Evolutionary conservation across 1,284 basidiomycete genomes (phyloP).

Genomic region (Pascua guehoae): DNA sequence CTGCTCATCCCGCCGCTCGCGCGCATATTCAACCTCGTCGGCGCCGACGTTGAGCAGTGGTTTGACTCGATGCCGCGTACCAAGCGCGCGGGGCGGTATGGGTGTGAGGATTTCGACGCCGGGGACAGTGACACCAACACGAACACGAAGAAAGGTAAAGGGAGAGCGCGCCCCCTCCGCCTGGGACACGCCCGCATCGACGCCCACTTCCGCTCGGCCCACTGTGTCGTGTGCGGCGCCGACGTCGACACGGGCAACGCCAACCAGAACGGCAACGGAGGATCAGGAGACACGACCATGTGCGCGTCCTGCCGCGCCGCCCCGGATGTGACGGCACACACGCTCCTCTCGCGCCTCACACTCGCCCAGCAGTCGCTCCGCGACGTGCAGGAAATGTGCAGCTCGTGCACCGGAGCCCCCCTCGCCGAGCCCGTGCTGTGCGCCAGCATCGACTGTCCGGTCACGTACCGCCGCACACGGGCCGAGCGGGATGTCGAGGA

Average conservation of each 20-base stretch:
- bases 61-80: constrained; percentile 74
- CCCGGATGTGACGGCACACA: constrained; percentile 60
- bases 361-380: constrained; percentile 59
- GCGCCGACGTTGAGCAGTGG: constrained; percentile 84
- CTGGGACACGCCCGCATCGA: constrained; percentile 14
- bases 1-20: constrained; percentile 86
- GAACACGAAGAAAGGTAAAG: not conserved
- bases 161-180: not conserved
- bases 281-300: constrained; percentile 53
- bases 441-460: constrained; percentile 77
- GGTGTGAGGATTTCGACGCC: not conserved
- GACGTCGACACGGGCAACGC: not conserved
- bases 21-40: constrained; percentile 85
- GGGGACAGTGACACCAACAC: not conserved
- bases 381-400: constrained; percentile 66
- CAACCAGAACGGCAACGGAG: not conserved
- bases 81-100: constrained; percentile 50
- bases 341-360: constrained; percentile 59
- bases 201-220: constrained; percentile 12
- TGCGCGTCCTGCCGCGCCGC: constrained; percentile 62
- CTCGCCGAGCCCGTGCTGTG: constrained; percentile 64
- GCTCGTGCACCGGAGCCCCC: constrained; percentile 61
- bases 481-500: constrained; percentile 59
- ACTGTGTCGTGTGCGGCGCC: constrained; percentile 9
- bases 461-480: constrained; percentile 69